phyloP scores from a whole-genome alignment of 768 basidiomycete genomes.

The Xerocomellus chrysenteron region DNA sequence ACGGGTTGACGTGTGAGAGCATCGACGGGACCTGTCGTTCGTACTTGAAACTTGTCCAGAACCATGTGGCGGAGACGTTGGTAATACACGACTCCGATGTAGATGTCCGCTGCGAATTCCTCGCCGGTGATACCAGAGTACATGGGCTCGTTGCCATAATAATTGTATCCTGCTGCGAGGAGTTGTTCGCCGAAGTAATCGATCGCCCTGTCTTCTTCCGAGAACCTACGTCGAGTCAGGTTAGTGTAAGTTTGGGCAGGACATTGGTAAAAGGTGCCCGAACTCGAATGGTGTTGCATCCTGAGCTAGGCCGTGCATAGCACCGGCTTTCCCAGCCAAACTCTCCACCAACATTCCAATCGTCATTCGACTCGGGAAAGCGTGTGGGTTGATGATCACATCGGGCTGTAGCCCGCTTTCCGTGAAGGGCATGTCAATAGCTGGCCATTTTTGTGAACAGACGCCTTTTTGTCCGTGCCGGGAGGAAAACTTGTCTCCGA shows the following conservation, averaged over 20 bases:
- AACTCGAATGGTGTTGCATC: conserved; percentile 99
- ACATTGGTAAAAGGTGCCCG: conserved; percentile 28
- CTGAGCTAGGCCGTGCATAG: conserved; percentile 97
- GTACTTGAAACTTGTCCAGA: conserved; percentile 98
- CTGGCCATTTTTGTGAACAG: conserved; percentile 99
- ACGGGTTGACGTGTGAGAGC: conserved; percentile 95
- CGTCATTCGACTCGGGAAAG: conserved; percentile 99
- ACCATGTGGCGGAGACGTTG: conserved; percentile 99
- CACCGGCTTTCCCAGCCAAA: conserved; percentile 98
- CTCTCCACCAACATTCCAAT: conserved; percentile 99
- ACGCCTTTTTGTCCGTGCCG: conserved; percentile 99
- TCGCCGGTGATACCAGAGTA: conserved; percentile 99
- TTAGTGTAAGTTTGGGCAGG: conserved; percentile 9
- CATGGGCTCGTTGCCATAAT: conserved; percentile 99
- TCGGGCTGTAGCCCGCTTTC: conserved; percentile 99
- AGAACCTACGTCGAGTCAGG: conserved; percentile 57
- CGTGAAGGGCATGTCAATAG: conserved; percentile 97
- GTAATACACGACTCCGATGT: conserved; percentile 97
- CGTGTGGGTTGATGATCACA: conserved; percentile 99
- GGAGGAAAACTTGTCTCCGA: conserved; percentile 99
- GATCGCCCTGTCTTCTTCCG: conserved; percentile 94
- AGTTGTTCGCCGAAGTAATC: conserved; percentile 98
- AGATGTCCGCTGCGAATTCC: conserved; percentile 98
- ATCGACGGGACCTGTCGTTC: conserved; percentile 97
- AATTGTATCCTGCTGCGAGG: conserved; percentile 92